These are phyloP conservation scores for Peniophora sp. DNA, from an alignment of 1,284 basidiomycete genomes.

Conservation along the genomic window DNA sequence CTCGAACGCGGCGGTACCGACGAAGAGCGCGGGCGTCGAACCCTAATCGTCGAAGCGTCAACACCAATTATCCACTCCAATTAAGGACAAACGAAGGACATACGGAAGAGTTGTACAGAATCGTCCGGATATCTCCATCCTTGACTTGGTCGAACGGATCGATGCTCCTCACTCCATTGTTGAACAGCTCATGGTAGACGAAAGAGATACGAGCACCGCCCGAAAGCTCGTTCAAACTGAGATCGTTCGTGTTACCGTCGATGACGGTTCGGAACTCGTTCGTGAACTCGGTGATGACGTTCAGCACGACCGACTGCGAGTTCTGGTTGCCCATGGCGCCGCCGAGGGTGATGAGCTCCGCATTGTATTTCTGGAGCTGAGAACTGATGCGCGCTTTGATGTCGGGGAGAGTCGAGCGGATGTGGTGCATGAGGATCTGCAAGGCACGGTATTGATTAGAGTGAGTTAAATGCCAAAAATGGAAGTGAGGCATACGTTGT, in stretches of 20 bases:
- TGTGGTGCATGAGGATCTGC: slow-evolving; percentile 97
- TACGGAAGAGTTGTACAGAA: slow-evolving; percentile 94
- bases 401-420: slow-evolving; percentile 92
- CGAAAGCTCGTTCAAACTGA: slow-evolving; percentile 90
- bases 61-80: background rate
- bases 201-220: slow-evolving; percentile 98
- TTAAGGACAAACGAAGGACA: slow-evolving; percentile 19
- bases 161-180: slow-evolving; percentile 90
- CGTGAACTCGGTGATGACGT: slow-evolving; percentile 97
- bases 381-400: slow-evolving; percentile 91
- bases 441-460: background rate
- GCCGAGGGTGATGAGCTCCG: slow-evolving; percentile 82
- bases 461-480: background rate
- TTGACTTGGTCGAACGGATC: slow-evolving; percentile 99
- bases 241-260: slow-evolving; percentile 94
- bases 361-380: slow-evolving; percentile 82
- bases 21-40: slow-evolving; percentile 93
- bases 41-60: slow-evolving; percentile 44
- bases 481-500: slow-evolving; percentile 56
- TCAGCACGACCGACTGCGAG: slow-evolving; percentile 84
- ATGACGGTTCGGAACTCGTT: slow-evolving; percentile 94
- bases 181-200: slow-evolving; percentile 97
- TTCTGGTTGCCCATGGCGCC: slow-evolving; percentile 81
- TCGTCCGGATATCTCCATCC: slow-evolving; percentile 93
- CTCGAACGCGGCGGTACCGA: slow-evolving; percentile 94